These are phyloP conservation scores for Globisporangium alternatum DNA, from an alignment of 352 stramenopile species.

Conservation along the genomic window DNA sequence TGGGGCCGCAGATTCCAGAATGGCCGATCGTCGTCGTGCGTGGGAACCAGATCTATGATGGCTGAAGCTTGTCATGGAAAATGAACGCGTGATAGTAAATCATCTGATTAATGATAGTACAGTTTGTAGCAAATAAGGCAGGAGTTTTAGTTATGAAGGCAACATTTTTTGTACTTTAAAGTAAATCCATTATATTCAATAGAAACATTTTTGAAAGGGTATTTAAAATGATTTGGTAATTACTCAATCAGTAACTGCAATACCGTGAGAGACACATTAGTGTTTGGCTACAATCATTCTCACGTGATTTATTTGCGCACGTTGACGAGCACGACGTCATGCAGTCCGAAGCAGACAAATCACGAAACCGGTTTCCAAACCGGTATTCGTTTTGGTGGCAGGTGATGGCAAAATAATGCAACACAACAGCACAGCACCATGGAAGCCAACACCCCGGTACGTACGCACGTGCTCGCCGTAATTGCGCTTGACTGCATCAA, in stretches of 20 bases:
- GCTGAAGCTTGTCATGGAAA: too few relatives aligned
- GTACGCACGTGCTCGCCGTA: not conserved
- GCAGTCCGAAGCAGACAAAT: not conserved
- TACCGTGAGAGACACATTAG: not conserved
- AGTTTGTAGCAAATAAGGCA: too few relatives aligned
- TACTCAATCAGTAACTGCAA: not conserved
- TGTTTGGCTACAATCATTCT: not conserved
- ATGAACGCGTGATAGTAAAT: too few relatives aligned
- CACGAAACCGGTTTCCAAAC: not conserved
- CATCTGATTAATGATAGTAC: too few relatives aligned
- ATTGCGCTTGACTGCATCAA: not conserved
- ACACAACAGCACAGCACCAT: not conserved
- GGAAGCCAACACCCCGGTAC: constrained; percentile 16
- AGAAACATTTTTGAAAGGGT: not conserved
- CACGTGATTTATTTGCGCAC: constrained; percentile 4
- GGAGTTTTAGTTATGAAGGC: too few relatives aligned
- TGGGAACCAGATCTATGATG: not conserved
- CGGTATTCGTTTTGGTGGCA: not conserved
- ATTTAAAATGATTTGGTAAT: not conserved
- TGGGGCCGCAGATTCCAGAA: constrained; percentile 10
- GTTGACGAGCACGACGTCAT: not conserved
- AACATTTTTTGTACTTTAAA: too few relatives aligned
- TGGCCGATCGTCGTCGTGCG: not conserved
- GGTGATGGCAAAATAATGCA: not conserved
- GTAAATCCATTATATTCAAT: not conserved